Evolutionary conservation across 1,139 yeast species (phyloP), one percentile per base, ranked within the genome.

Genomic region (Blastobotrys illinoisensis): DNA sequence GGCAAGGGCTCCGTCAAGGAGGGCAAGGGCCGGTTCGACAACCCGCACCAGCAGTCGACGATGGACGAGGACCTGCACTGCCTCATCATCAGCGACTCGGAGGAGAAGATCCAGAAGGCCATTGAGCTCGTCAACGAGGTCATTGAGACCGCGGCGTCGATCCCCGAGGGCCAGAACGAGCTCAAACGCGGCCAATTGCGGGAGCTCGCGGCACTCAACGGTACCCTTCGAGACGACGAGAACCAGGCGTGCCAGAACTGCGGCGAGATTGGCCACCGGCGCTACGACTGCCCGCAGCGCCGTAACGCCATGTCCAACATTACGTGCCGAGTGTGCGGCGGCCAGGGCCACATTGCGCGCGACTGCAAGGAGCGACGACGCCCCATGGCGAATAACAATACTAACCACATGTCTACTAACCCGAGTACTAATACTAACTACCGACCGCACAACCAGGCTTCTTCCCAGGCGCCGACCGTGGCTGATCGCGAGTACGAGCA

Each of bases 1-100:
- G 98, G 98, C 44, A 84, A 86, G 63, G 99, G 99, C 0, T 90
- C 98, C 0, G 95, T 90, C 19, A 93, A 93, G 66, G 96, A 89
- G 66, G 98, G 98, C 46, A 86, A 85, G 68, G 79, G 80, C 56
- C 71, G 78, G 13, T 67, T 72, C 23, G 79, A 78, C 57, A 71
- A 77, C 9, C 76, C 79, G 2, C 74, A 77, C 48, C 70, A 70
- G 49, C 67, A 68, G 43, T 79, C 82, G 54, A 79, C 81, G 56
- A 69, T 81, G 62, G 81, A 82, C 63, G 99, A 93, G 57, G 96
- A 89, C 50, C 72, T 95, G 56, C 99, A 95, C 70, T 93, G 96
- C 64, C 73, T 91, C 48, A 85, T 93, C 55, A 87, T 88, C 3
- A 89, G 96, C 0, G 97, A 91, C 61, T 78, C 85, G 16, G 91